Conservation (phyloP, 768 basidiomycete species). For the Pisolithus marmoratus region DNA sequence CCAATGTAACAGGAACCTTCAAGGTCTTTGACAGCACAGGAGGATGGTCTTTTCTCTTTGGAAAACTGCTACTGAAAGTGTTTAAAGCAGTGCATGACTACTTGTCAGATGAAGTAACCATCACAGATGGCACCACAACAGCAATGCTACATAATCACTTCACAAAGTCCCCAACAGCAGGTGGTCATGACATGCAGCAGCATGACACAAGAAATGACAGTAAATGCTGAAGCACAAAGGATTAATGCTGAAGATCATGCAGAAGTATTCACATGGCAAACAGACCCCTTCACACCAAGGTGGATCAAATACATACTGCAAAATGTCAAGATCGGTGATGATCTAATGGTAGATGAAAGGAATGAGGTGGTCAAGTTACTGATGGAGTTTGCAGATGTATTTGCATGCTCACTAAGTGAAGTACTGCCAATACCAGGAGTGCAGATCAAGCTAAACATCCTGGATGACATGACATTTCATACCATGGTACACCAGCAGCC, state of each 20-base stretch:
- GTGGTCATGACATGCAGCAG: not conserved
- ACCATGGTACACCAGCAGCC: not conserved
- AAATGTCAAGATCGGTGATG: too few species aligned
- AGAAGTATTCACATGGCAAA: conserved; percentile 40
- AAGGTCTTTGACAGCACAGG: conserved; percentile 16
- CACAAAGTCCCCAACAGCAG: not conserved
- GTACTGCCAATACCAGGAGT: conserved; percentile 20
- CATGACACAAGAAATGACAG: not conserved
- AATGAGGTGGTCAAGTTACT: too few species aligned
- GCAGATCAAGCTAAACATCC: not conserved
- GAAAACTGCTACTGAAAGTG: conserved; percentile 20
- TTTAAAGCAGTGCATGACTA: conserved; percentile 25
- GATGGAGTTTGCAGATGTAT: too few species aligned
- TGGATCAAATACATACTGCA: too few species aligned
- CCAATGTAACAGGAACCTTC: not conserved
- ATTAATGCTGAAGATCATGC: too few species aligned
- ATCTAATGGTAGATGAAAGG: too few species aligned
- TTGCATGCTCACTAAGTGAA: too few species aligned
- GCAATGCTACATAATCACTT: not conserved
- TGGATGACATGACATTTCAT: not conserved
- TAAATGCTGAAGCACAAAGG: too few species aligned
- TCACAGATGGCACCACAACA: not conserved
- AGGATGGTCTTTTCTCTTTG: conserved; percentile 23
- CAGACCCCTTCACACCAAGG: too few species aligned
- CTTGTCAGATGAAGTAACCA: conserved; percentile 2